Evolutionary conservation across 768 basidiomycete species (phyloP).

Genomic region (Boletales sp.): DNA sequence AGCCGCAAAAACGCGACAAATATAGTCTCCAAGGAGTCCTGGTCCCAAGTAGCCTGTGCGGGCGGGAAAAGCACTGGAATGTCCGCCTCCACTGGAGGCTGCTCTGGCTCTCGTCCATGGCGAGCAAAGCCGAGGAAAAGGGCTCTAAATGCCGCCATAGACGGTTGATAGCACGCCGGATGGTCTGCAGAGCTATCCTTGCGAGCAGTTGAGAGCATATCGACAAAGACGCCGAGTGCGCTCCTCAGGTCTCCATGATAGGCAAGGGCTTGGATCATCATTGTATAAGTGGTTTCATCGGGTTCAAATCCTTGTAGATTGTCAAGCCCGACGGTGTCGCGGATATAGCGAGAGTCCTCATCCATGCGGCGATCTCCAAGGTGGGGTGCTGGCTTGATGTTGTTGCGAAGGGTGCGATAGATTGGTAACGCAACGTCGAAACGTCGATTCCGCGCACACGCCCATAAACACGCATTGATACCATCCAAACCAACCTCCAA

Average conservation of each 20-base stretch:
- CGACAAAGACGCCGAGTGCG: slow-evolving; percentile 56
- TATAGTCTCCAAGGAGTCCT: slow-evolving; percentile 51
- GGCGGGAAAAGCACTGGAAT: slow-evolving; percentile 5
- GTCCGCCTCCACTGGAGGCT: neutral
- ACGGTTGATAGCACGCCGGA: slow-evolving; percentile 39
- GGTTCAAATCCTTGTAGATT: slow-evolving; percentile 46
- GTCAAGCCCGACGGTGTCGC: slow-evolving; percentile 42
- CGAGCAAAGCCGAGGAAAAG: slow-evolving; percentile 74
- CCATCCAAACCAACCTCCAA: slow-evolving; percentile 60
- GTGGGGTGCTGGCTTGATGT: slow-evolving; percentile 37
- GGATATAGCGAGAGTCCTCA: slow-evolving; percentile 36
- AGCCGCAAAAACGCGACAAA: slow-evolving; percentile 64
- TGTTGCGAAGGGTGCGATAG: slow-evolving; percentile 62
- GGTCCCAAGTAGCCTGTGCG: slow-evolving; percentile 44
- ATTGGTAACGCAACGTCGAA: slow-evolving; percentile 56
- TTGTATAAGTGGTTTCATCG: slow-evolving; percentile 63
- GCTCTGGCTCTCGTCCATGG: slow-evolving; percentile 40
- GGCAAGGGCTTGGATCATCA: slow-evolving; percentile 65
- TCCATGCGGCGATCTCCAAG: slow-evolving; percentile 34
- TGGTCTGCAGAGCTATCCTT: slow-evolving; percentile 24
- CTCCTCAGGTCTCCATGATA: slow-evolving; percentile 64
- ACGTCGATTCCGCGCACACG: slow-evolving; percentile 51
- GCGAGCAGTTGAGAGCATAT: slow-evolving; percentile 54
- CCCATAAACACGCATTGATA: slow-evolving; percentile 69
- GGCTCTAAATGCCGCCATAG: slow-evolving; percentile 57